Conservation (phyloP, 495 filamentous ascomycete species). For the Aspergillus homomorphus region DNA sequence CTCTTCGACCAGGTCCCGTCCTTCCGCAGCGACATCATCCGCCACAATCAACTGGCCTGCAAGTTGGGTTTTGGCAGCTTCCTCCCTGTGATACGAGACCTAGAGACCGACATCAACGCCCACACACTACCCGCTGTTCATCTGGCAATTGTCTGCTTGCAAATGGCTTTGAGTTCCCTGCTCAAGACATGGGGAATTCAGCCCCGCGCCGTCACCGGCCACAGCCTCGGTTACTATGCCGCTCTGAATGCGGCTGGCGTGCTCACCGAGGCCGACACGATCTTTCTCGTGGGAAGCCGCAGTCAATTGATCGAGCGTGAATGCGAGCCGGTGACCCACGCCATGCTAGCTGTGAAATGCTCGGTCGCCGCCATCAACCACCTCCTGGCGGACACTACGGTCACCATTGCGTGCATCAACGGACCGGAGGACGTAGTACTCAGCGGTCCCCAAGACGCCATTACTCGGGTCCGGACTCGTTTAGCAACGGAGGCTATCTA, state of each 20-base stretch:
- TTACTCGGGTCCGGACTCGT: conserved; percentile 54
- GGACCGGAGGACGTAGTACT: conserved; percentile 48
- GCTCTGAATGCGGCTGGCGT: conserved; percentile 80
- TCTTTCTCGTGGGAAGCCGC: conserved; percentile 76
- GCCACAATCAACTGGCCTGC: conserved; percentile 61
- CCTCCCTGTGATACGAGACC: conserved; percentile 56
- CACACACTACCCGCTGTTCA: conserved; percentile 74
- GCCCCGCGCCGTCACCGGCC: conserved; percentile 75
- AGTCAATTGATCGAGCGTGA: conserved; percentile 71
- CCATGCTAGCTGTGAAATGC: conserved; percentile 51
- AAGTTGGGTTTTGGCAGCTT: conserved; percentile 66
- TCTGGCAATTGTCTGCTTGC: conserved; percentile 70
- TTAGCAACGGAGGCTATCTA: conserved; percentile 57
- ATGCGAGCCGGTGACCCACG: conserved; percentile 68
- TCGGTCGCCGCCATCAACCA: conserved; percentile 32
- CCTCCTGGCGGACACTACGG: conserved; percentile 23
- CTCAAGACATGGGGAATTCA: conserved; percentile 77
- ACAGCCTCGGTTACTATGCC: conserved; percentile 86
- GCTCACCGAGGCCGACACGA: conserved; percentile 71
- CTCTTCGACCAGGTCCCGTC: conserved; percentile 58
- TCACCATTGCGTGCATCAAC: conserved; percentile 55
- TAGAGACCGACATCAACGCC: conserved; percentile 36
- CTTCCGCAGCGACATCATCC: conserved; percentile 67
- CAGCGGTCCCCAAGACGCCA: conserved; percentile 40
- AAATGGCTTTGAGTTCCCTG: conserved; percentile 79